Base-by-base conservation (phyloP, 768 basidiomycete species). In the Kwoniella sp. region DNA sequence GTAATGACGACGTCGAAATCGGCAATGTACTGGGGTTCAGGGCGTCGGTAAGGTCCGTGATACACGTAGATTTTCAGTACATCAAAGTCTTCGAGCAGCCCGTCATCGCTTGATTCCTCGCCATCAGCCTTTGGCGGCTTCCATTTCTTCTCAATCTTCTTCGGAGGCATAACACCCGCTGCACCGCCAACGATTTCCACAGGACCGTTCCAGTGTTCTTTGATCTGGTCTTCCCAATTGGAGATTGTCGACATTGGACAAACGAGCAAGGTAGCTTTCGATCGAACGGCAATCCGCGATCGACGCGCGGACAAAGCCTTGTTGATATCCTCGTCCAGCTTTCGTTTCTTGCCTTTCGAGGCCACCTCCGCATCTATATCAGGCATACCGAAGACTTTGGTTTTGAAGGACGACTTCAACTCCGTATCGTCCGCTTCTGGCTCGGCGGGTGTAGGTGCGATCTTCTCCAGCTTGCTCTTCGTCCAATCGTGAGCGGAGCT, bases 211-310 rank as follows among this genome's bases (percentile, higher is more conserved):
- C 93, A 97, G 78, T 99, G 96, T 77, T 99, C 96, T 62, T 89
- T 86, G 74, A 99, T 92, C 80, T 99, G 96, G 60, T 95, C 92
- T 81, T 99, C 96, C 96, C 96, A 99, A 75, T 98, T 98, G 52
- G 91, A 87, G 1, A 99, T 92, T 5, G 96, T 99, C 12, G 92
- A 93, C 37, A 99, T 84, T 7, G 96, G 96, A 73, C 96, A 98
- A 27, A 99, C 85, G 72, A 99, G 91, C n/a, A 99, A 82, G 6
- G 96, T 97, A 21, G 90, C 96, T 33, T 92, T 87, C 71, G 89
- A 91, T 69, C 87, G 88, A 0, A 47, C 8, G 22, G 68, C 53
- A 24, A 80, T 63, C 17, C 77, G 55, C 13, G 70, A 62, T 29
- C 68, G 52, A 13, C 80, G 69, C 24, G 67, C 69, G 2, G 57